These are phyloP conservation scores for Cyclostephanos tholiformis DNA, from an alignment of 108 stramenopile genomes.

Conservation along the genomic window DNA sequence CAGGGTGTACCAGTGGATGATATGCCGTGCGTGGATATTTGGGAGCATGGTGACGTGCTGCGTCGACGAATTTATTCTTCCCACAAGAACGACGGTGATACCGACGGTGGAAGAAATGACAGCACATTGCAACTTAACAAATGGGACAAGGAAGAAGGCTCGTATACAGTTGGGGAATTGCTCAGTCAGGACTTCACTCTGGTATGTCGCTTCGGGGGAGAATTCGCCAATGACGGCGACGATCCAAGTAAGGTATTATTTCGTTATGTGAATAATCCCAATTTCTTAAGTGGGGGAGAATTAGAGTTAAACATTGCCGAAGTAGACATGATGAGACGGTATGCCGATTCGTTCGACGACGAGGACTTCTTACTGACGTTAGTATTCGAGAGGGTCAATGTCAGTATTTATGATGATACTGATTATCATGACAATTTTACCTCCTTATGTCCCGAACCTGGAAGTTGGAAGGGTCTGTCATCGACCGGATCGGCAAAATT, in stretches of 20 bases:
- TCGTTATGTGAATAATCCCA: slow-evolving; percentile 82
- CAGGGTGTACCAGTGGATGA: slow-evolving; percentile 92
- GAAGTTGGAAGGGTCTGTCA: background rate
- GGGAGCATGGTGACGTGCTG: slow-evolving; percentile 60
- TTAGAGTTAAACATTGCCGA: slow-evolving; percentile 57
- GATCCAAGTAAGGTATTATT: slow-evolving; percentile 83
- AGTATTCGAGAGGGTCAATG: slow-evolving; percentile 56
- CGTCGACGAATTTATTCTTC: slow-evolving; percentile 50
- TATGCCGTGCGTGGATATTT: slow-evolving; percentile 88
- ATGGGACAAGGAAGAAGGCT: slow-evolving; percentile 81
- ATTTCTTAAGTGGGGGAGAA: slow-evolving; percentile 65
- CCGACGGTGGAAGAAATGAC: background rate
- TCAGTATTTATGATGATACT: background rate
- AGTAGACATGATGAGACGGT: slow-evolving; percentile 85
- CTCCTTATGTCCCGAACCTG: background rate
- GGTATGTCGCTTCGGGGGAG: slow-evolving; percentile 86
- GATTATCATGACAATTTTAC: background rate
- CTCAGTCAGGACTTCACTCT: slow-evolving; percentile 85
- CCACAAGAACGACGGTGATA: slow-evolving; percentile 35
- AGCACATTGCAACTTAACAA: slow-evolving; percentile 24
- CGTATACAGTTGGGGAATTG: slow-evolving; percentile 51
- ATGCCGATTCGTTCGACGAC: slow-evolving; percentile 69
- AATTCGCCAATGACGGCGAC: slow-evolving; percentile 59
- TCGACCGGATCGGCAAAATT: slow-evolving; percentile 2
- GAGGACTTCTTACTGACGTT: slow-evolving; percentile 81